Evolutionary conservation across 257 asterid species (phyloP), one percentile per base, ranked within the genome.

Genomic region (Plantago ovata): DNA sequence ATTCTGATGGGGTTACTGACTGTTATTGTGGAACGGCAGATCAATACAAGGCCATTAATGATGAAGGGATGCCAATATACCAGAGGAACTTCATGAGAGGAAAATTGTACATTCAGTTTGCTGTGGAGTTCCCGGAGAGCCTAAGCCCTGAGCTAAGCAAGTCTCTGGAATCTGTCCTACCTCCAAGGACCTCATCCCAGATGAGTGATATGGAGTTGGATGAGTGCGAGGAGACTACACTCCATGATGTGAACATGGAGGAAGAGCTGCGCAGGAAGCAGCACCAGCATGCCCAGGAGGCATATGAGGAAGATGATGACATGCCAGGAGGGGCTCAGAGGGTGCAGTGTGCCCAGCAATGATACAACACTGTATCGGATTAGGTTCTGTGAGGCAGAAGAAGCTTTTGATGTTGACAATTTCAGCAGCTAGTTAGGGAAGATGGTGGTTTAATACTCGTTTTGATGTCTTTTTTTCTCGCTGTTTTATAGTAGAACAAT

Each of bases 61-160:
- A 89, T 50, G 96, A 89, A 74, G 96, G 96, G n/a, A 89, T 89
- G 96, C 90, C 91, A 13, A 76, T 83, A 73, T 83, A 89, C 72
- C 86, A 79, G 66, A 83, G 84, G 79, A 74, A 95, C 24, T 85
- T 85, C 77, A 85, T 88, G 90, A 88, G 62, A 60, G 96, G 96
- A 20, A 85, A 81, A 55, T 48, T 89, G 45, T 85, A 85, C 58
- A 78, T 89, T 20, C 94, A 89, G 58, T 89, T 89, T 71, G 58
- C 71, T 15, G 95, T 89, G 44, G 97, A 86, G 39, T 89, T 89
- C 78, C 95, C 95, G 0, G 95, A 80, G 10, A 70, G 87, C 42
- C 59, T 89, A 68, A 70, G 60, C 66, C 74, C 89, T 0, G 91
- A 80, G 3, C 84, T 85, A 54, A 58, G 82, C 77, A 76, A 79